A percentile compares a stretch with the other conserved stretches of the same genome.
These are phyloP conservation scores for Dictyostelium brefeldianum DNA, from an alignment of 78 protist genomes.

Conservation along the genomic window DNA sequence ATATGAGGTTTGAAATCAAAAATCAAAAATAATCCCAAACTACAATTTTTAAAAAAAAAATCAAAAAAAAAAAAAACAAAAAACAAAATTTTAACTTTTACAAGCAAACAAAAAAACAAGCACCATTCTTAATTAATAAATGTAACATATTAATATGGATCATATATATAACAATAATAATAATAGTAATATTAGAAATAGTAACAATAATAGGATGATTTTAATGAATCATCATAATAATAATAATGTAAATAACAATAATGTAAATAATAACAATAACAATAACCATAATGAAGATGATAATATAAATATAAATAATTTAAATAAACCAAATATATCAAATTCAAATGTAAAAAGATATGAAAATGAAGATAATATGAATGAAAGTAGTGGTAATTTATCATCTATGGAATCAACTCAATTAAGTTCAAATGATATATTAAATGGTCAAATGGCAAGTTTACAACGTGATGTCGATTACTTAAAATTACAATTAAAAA, in stretches of 20 bases:
- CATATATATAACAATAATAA: no score
- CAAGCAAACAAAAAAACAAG: no score
- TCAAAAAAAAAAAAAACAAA: no score
- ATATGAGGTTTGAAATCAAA: no score
- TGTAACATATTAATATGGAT: no score
- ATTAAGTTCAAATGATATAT: conserved; percentile 15
- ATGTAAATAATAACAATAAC: not conserved
- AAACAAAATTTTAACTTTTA: no score
- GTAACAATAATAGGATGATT: conserved; percentile 18
- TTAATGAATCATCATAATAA: not conserved
- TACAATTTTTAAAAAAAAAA: no score
- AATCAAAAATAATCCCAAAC: no score
- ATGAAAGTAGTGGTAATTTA: conserved; percentile 22
- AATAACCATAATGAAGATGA: not conserved
- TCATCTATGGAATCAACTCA: conserved; percentile 1
- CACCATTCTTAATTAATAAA: no score
- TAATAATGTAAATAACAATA: not conserved
- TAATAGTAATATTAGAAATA: not conserved
- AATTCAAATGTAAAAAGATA: not conserved
- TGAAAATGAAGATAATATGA: conserved; percentile 25
- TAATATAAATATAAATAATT: not conserved
- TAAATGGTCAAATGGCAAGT: conserved; percentile 13
- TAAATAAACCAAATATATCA: conserved; percentile 1
- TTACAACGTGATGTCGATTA: conserved; percentile 42
- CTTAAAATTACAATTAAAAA: conserved; percentile 39